A percentile compares a stretch with the other conserved stretches of the same genome.
Evolutionary conservation across 2,329 filamentous ascomycete genomes (phyloP).

Genomic region (Basipetospora chlamydospora): DNA sequence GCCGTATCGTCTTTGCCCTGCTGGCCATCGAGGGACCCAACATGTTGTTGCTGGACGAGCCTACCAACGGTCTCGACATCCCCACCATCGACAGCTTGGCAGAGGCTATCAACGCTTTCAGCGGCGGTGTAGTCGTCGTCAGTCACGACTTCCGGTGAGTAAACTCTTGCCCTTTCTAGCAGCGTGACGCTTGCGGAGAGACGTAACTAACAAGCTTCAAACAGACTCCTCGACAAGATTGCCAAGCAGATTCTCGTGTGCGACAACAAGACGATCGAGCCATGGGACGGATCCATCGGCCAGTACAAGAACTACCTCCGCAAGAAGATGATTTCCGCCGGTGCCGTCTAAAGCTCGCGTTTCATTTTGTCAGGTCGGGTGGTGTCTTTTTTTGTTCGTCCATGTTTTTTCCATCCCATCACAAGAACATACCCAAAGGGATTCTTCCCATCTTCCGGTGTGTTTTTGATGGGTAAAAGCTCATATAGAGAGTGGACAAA

Average conservation of each 20-base stretch:
- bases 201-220: constrained; percentile 9
- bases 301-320: constrained; percentile 97
- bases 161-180: too few relatives aligned
- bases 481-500: not conserved
- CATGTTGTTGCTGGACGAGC: constrained; percentile 96
- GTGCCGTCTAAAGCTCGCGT: constrained; percentile 85
- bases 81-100: constrained; percentile 95
- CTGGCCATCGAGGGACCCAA: constrained; percentile 91
- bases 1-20: constrained; percentile 92
- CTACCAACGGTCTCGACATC: constrained; percentile 98
- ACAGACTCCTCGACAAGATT: constrained; percentile 92
- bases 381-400: not conserved
- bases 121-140: constrained; percentile 92
- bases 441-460: not conserved
- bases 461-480: not conserved
- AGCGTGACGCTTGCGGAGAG: too few relatives aligned
- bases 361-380: not conserved
- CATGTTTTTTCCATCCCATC: too few relatives aligned
- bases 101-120: constrained; percentile 93
- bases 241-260: constrained; percentile 99
- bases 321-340: constrained; percentile 92
- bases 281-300: constrained; percentile 80
- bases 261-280: constrained; percentile 86
- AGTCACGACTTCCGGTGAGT: constrained; percentile 98
- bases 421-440: too few relatives aligned